Percentiles rank a stretch among this genome's conserved stretches.
Conservation (phyloP, 768 basidiomycete species). For the Cantharellus anzutake region DNA sequence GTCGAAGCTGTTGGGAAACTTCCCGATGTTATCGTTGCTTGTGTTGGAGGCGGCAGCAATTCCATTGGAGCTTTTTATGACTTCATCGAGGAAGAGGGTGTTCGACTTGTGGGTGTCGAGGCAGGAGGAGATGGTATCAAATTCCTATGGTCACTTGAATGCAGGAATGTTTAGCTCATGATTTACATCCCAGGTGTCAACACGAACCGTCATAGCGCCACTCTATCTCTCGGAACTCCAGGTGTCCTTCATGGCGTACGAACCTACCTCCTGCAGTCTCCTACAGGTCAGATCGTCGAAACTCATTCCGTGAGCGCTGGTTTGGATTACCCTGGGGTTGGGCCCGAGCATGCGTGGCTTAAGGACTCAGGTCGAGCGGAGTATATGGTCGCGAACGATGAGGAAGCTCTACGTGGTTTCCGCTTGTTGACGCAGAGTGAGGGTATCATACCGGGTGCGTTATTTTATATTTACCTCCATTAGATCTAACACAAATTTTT, state of each 20-base stretch:
- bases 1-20: conserved; percentile 56
- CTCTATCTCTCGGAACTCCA: conserved; percentile 73
- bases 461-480: background rate
- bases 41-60: conserved; percentile 95
- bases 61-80: conserved; percentile 97
- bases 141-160: background rate
- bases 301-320: conserved; percentile 96
- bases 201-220: conserved; percentile 80
- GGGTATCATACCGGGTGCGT: conserved; percentile 83
- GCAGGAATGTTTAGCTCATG: background rate
- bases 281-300: conserved; percentile 84
- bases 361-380: conserved; percentile 89
- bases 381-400: conserved; percentile 85
- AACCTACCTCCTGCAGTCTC: conserved; percentile 84
- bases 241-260: conserved; percentile 93
- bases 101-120: conserved; percentile 84
- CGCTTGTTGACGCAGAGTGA: conserved; percentile 78
- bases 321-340: conserved; percentile 91
- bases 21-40: conserved; percentile 87
- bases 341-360: conserved; percentile 94
- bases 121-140: conserved; percentile 83
- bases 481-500: background rate
- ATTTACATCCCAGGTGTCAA: conserved; percentile 37
- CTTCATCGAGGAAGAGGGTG: conserved; percentile 75
- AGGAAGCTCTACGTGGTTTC: conserved; percentile 86